Base-by-base conservation (phyloP, 768 basidiomycete genomes). In the Astraeus odoratus region DNA sequence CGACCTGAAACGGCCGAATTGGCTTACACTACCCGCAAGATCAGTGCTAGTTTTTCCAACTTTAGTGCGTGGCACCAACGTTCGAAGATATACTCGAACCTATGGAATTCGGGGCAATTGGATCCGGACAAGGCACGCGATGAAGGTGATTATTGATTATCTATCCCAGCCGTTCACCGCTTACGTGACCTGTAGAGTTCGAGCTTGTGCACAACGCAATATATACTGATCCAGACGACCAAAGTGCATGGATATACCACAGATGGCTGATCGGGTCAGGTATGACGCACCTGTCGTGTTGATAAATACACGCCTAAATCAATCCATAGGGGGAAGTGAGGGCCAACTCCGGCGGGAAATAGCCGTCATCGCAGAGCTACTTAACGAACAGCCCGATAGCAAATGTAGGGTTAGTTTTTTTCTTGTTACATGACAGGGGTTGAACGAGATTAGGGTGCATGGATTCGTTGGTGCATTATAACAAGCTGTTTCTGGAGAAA, bases 61-160 rank as follows among this genome's bases (percentile, higher is more conserved):
- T 98, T 96, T 61, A 95, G 92, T 51, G 96, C 96, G 18, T 99
- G 96, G 96, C 96, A 99, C 63, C 93, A 96, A 54, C 80, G 96
- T 26, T 89, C 91, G 1, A 95, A 92, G 57, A 71, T 92, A 7
- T 70, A 88, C 23, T 59, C 72, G 0, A 73, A 71, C 3, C 57
- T 94, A 15, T 91, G 88, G 85, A 72, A 71, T 27, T 61, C 61
- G 24, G 79, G 76, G 15, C 68, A 73, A 50, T 57, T 77, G 10
- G 75, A 83, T 44, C 69, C 73, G 41, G 43, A 57, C 12, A 70
- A 74, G 55, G 78, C 77, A 27, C 79, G 78, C 54, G 81, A 89
- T 57, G 73, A 81, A 64, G 93, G 91, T 83, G 54, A 39, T 74
- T 3, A 13, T 16, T 48, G 6, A 10, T 41, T 39, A 19, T 8